phyloP scores from a whole-genome alignment of 371 early-diverging fungal genomes.

The Fennellomyces sp. region DNA sequence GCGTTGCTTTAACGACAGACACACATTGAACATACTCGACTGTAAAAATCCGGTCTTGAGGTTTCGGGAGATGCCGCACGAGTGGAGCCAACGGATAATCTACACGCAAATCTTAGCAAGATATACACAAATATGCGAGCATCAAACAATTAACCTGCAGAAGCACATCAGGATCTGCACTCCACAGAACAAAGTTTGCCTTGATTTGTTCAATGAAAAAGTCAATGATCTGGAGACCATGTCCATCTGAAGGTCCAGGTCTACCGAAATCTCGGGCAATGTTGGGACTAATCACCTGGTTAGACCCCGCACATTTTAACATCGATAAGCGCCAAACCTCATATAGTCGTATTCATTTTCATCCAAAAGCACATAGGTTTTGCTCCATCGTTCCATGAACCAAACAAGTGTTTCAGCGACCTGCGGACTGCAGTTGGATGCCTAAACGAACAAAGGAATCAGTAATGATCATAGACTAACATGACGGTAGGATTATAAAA shows the following conservation, averaged over 20 bases:
- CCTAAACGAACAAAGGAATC: constrained; percentile 26
- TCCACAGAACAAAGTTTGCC: constrained; percentile 71
- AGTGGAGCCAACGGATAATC: constrained; percentile 62
- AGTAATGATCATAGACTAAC: background rate
- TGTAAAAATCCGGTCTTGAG: constrained; percentile 59
- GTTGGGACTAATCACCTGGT: constrained; percentile 40
- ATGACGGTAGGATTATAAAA: background rate
- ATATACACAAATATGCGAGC: background rate
- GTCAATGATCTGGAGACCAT: constrained; percentile 61
- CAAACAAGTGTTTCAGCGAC: constrained; percentile 74
- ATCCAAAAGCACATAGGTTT: constrained; percentile 69
- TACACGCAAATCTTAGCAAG: too few species aligned
- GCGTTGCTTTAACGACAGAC: background rate
- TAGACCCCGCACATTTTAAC: too few species aligned
- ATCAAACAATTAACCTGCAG: constrained; percentile 37
- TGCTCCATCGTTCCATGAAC: constrained; percentile 79
- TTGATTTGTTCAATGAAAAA: constrained; percentile 65
- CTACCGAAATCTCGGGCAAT: constrained; percentile 61
- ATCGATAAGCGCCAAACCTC: too few species aligned
- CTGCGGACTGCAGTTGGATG: constrained; percentile 72
- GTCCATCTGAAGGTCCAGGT: constrained; percentile 59
- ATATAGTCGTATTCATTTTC: constrained; percentile 63
- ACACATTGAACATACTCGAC: constrained; percentile 44
- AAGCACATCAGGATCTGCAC: constrained; percentile 73
- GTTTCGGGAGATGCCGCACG: constrained; percentile 54